A percentile compares a stretch with the other conserved stretches of the same genome.
Evolutionary conservation across 1,139 yeast genomes (phyloP).

Genomic region (Kurtzmaniella quercitrusa): DNA sequence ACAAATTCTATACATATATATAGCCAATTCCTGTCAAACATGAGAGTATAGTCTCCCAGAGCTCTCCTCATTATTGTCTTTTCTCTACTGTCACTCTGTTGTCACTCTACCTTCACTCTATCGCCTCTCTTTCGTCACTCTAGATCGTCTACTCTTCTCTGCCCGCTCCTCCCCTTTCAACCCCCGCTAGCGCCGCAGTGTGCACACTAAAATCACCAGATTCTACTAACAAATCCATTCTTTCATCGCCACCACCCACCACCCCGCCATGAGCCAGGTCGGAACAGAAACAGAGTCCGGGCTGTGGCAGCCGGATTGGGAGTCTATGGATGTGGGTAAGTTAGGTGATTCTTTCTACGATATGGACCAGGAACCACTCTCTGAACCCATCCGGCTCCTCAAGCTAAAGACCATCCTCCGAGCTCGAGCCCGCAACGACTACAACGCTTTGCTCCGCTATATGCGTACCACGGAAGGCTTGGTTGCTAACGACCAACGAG

Average conservation of each 20-base stretch:
- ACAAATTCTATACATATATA: too few species aligned
- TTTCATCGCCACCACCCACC: not conserved
- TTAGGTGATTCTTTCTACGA: constrained; percentile 48
- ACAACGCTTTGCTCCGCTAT: constrained; percentile 26
- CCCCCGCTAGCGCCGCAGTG: not conserved
- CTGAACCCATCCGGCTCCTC: constrained; percentile 33
- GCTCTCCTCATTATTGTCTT: too few species aligned
- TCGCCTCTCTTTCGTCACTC: too few species aligned
- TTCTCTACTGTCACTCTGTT: too few species aligned
- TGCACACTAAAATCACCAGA: not conserved
- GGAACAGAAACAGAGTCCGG: not conserved
- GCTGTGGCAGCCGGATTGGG: constrained; percentile 39
- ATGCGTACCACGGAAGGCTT: constrained; percentile 49
- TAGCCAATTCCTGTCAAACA: too few species aligned
- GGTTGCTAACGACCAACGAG: constrained; percentile 35
- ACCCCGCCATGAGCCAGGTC: not conserved
- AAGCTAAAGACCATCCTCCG: constrained; percentile 38
- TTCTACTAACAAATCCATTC: not conserved
- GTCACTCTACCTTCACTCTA: too few species aligned
- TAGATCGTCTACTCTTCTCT: too few species aligned
- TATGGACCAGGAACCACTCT: constrained; percentile 36
- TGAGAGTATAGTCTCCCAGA: too few species aligned
- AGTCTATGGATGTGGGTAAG: constrained; percentile 45
- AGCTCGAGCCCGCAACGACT: constrained; percentile 27
- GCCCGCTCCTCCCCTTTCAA: not conserved